Conservation (phyloP, 192 early-diverging fungal species). For the Coemansia sp. region DNA sequence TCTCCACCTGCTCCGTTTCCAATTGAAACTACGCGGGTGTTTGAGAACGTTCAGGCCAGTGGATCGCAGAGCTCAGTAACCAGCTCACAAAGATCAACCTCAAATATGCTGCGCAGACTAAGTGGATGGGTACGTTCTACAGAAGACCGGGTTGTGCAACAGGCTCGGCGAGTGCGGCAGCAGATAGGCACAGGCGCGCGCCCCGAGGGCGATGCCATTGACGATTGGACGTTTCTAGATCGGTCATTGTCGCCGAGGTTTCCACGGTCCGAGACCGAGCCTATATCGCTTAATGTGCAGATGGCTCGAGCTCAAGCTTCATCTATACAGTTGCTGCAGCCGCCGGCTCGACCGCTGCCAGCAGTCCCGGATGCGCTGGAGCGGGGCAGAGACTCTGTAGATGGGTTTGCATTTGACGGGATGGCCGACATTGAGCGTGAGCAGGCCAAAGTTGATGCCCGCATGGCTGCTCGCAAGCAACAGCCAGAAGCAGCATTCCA, state of each 20-base stretch:
- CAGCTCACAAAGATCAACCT: conserved; percentile 18
- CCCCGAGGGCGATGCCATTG: conserved; percentile 8
- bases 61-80: background rate
- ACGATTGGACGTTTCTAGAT: conserved; percentile 53
- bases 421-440: conserved; percentile 50
- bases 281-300: background rate
- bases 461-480: conserved; percentile 12
- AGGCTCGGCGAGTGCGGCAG: conserved; percentile 21
- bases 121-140: conserved; percentile 43
- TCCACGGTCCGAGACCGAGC: background rate
- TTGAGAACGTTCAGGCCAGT: background rate
- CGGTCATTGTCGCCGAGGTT: conserved; percentile 6
- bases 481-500: conserved; percentile 10
- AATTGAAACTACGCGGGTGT: conserved; percentile 8
- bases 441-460: conserved; percentile 34
- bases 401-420: conserved; percentile 48
- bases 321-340: background rate
- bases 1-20: conserved; percentile 34
- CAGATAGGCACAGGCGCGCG: background rate
- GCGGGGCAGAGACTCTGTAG: conserved; percentile 14
- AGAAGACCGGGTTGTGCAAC: conserved; percentile 19
- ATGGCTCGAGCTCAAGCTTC: conserved; percentile 3
- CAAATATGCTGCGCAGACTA: conserved; percentile 30
- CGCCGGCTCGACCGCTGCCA: conserved; percentile 9
- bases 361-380: conserved; percentile 2